Percentiles rank a stretch among this genome's conserved stretches.
Conservation (phyloP, 2,329 filamentous ascomycete species). For the Catunica adiposa region DNA sequence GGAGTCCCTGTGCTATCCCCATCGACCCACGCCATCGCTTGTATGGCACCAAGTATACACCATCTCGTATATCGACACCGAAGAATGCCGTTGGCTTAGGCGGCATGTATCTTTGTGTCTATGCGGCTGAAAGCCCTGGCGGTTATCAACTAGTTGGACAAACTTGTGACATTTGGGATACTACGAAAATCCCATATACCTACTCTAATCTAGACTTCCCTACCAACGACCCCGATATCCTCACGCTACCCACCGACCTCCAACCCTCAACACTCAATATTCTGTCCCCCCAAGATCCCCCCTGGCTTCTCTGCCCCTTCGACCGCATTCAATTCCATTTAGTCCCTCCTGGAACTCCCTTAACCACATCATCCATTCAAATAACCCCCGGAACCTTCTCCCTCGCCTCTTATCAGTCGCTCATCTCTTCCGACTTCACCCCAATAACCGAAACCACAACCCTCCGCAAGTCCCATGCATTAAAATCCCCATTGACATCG, state of each 20-base stretch:
- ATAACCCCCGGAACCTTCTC: not conserved
- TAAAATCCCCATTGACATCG: not conserved
- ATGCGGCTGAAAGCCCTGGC: constrained; percentile 23
- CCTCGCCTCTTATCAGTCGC: not conserved
- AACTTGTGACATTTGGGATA: constrained; percentile 23
- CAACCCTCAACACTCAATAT: not conserved
- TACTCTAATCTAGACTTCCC: not conserved
- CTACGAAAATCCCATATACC: not conserved
- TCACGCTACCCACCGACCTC: not conserved
- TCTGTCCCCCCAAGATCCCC: constrained; percentile 7
- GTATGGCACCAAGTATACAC: constrained; percentile 25
- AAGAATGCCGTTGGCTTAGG: constrained; percentile 23
- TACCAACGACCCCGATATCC: not conserved
- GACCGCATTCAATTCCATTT: constrained; percentile 22
- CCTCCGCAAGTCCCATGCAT: not conserved
- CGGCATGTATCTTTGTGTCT: constrained; percentile 26
- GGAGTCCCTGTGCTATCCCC: constrained; percentile 23
- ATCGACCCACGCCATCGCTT: constrained; percentile 22
- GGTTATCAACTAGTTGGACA: constrained; percentile 25
- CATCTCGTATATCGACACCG: constrained; percentile 24
- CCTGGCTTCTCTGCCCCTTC: constrained; percentile 21
- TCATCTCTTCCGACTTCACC: not conserved
- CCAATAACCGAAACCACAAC: not conserved
- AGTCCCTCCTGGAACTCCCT: constrained; percentile 16
- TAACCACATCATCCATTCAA: not conserved